Conservation (phyloP, 2,329 filamentous ascomycete species). For the Pseudogymnoascus sp. region DNA sequence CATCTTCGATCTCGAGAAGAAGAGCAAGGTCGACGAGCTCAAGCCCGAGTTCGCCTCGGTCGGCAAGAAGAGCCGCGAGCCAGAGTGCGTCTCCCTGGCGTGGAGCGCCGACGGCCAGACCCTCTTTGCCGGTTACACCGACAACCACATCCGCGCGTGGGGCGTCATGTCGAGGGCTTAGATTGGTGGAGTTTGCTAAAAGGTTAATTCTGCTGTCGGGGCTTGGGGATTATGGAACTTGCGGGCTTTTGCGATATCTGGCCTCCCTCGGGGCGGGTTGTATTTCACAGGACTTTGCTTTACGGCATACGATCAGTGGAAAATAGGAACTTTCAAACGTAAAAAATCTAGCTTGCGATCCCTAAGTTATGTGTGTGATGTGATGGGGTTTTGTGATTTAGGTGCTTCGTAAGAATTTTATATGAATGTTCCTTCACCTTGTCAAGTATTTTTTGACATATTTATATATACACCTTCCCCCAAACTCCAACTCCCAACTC, state of each 20-base stretch:
- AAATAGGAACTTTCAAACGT: slow-evolving; percentile 7
- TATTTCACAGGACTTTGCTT: slow-evolving; percentile 6
- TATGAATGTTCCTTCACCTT: too few species aligned
- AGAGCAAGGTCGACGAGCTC: slow-evolving; percentile 99
- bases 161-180: slow-evolving; percentile 94
- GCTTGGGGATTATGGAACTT: slow-evolving; percentile 79
- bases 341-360: slow-evolving; percentile 5
- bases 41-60: slow-evolving; percentile 92
- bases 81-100: slow-evolving; percentile 94
- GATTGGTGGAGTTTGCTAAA: slow-evolving; percentile 21
- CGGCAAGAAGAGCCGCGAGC: slow-evolving; percentile 98
- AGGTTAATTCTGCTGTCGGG: slow-evolving; percentile 48
- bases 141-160: slow-evolving; percentile 98
- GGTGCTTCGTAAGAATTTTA: background rate
- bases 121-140: slow-evolving; percentile 98
- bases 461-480: background rate
- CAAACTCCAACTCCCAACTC: background rate
- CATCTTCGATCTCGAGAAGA: slow-evolving; percentile 99
- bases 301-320: slow-evolving; percentile 1
- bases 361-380: background rate
- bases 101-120: slow-evolving; percentile 99
- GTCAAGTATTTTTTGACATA: background rate
- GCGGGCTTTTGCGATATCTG: slow-evolving; percentile 46
- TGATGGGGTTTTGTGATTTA: background rate
- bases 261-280: background rate